Evolutionary conservation across 192 early-diverging fungal genomes (phyloP), one percentile per base, ranked within the genome.

Genomic region (Gigaspora rosea): DNA sequence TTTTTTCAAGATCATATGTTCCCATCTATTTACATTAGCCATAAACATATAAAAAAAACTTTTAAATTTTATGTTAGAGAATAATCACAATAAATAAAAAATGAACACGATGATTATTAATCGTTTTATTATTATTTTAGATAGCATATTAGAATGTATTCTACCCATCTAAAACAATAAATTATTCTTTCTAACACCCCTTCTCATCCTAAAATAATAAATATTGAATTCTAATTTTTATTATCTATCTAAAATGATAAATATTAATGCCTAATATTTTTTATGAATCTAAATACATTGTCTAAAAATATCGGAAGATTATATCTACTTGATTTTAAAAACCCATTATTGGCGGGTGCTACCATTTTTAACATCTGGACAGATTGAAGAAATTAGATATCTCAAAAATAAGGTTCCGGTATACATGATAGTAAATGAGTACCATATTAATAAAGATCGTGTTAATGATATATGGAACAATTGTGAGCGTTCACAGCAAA

Each of bases 371-470:
- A 65, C 63, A 27, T 18, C 33, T 65, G 63, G 27, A 9, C 63
- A 65, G 16, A 65, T 65, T 13, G 33, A 65, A 65, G 63, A 65
- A 65, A 65, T 65, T 65, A 65, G 63, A 65, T 15, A 32, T 32
- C 27, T 65, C 4, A 65, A 65, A 65, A 65, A 65, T 65, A 65
- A 65, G 27, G 63, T 65, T 41, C 27, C 33, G 1, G 36, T 36
- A 32, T 65, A 65, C 27, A 41, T 22, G 20, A 46, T 68, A 68
- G 48, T 68, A 16, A 46, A 33, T 18, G 48, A 68, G 8, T 68
- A 68, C 33, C 9, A 65, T 33, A 65, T 57, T 57, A 41, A 41
- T 41, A 41, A 41, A 41, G 36, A 41, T 5, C 5, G 36, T 41
- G 36, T 41, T 41, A 3, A 41, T 41, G 36, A 41, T 41, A 41